Evolutionary conservation across 202 grass and related monocot species (phyloP).

Genomic region (Cymbopogon flexuosus): DNA sequence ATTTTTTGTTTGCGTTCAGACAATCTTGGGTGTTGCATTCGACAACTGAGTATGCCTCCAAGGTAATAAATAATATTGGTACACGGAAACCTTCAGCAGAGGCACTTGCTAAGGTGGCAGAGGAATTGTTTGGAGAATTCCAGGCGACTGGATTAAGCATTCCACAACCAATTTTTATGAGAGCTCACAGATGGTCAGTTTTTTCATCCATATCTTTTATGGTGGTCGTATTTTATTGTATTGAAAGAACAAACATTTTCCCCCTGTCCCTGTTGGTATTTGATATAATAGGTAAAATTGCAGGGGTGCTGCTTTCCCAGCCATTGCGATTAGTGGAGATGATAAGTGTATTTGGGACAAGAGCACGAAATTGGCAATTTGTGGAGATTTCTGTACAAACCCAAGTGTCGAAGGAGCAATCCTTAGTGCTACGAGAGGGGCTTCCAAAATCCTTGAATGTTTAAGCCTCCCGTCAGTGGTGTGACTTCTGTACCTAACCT

Average conservation of each 20-base stretch:
- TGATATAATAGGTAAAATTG: slow-evolving; percentile 12
- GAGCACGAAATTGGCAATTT: slow-evolving; percentile 60
- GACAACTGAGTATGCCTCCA: slow-evolving; percentile 71
- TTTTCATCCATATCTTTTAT: slow-evolving; percentile 6
- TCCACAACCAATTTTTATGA: slow-evolving; percentile 79
- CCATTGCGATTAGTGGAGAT: slow-evolving; percentile 47
- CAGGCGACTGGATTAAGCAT: slow-evolving; percentile 56
- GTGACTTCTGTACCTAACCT: slow-evolving; percentile 26
- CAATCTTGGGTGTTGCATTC: slow-evolving; percentile 87
- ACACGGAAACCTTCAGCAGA: slow-evolving; percentile 71
- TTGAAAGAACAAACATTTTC: background rate
- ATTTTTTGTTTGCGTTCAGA: slow-evolving; percentile 37
- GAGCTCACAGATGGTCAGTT: slow-evolving; percentile 90
- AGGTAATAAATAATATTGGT: slow-evolving; percentile 52
- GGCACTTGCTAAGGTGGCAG: slow-evolving; percentile 65
- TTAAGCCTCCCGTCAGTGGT: slow-evolving; percentile 48
- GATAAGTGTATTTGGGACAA: slow-evolving; percentile 80
- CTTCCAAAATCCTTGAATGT: slow-evolving; percentile 65
- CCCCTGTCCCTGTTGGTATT: background rate
- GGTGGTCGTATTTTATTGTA: background rate
- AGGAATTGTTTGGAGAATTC: slow-evolving; percentile 81
- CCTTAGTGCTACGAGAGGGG: slow-evolving; percentile 68
- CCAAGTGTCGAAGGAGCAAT: slow-evolving; percentile 76
- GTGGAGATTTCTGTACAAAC: slow-evolving; percentile 81
- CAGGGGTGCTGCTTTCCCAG: slow-evolving; percentile 58